Evolutionary conservation across 176 grass and related monocot genomes (phyloP).

Genomic region (Rhynchospora tenuis): DNA sequence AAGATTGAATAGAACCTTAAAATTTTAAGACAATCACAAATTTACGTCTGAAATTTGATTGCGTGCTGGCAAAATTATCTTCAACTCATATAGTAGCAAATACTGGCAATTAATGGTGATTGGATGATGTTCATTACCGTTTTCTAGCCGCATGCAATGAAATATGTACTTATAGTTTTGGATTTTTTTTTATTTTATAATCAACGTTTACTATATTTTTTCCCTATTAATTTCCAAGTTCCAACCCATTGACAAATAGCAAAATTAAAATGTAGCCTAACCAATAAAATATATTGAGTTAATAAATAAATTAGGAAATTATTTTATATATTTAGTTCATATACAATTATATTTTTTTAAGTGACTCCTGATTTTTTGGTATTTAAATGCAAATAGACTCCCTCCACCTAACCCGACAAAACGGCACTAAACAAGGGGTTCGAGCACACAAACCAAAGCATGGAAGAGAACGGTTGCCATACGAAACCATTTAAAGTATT

Average conservation of each 20-base stretch:
- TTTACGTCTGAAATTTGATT: background rate
- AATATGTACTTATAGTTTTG: background rate
- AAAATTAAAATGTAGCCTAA: background rate
- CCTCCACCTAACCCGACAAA: background rate
- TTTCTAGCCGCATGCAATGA: background rate
- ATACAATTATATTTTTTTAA: background rate
- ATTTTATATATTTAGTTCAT: background rate
- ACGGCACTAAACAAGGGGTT: background rate
- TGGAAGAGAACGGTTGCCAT: background rate
- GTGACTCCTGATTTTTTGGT: background rate
- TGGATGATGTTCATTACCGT: background rate
- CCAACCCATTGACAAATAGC: background rate
- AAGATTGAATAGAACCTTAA: background rate
- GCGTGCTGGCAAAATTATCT: background rate
- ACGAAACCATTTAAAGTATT: conserved; percentile 2
- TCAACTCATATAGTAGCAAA: background rate
- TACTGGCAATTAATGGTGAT: background rate
- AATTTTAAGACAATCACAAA: background rate
- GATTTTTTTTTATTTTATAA: background rate
- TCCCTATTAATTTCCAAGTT: background rate
- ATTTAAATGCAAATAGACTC: background rate
- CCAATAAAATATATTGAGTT: background rate
- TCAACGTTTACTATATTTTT: background rate
- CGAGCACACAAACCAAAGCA: background rate
- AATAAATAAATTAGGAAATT: background rate